Evolutionary conservation across 2,329 filamentous ascomycete genomes (phyloP).

Genomic region (Botrytis sinoallii): DNA sequence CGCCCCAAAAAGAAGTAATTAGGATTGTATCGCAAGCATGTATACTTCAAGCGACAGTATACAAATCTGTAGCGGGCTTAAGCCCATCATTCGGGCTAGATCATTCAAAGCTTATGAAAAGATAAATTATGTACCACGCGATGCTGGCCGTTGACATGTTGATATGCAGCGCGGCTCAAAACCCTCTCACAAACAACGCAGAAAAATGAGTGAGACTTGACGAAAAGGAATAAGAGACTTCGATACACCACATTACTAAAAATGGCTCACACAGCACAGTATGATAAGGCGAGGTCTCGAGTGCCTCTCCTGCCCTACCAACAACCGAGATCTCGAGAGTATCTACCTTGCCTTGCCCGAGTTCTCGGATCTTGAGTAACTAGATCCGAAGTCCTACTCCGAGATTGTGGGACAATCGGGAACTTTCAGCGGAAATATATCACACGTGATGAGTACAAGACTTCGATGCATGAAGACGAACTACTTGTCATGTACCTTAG

Average conservation of each 20-base stretch:
- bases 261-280: neutral
- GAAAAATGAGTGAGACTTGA: neutral
- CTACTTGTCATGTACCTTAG: neutral
- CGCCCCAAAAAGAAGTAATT: neutral
- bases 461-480: neutral
- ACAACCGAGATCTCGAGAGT: conserved; percentile 12
- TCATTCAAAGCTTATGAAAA: neutral
- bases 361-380: conserved; percentile 14
- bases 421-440: conserved; percentile 16
- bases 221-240: neutral
- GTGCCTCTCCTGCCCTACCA: conserved; percentile 10
- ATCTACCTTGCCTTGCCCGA: conserved; percentile 8
- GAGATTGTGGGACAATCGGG: conserved; percentile 12
- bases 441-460: conserved; percentile 8
- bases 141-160: conserved; percentile 13
- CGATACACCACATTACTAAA: neutral
- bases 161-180: conserved; percentile 12
- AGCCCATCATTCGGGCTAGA: neutral
- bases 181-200: neutral
- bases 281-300: neutral
- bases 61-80: neutral
- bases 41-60: neutral
- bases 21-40: neutral
- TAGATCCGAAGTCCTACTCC: conserved; percentile 10
- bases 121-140: neutral